Evolutionary conservation across 139 green algal species (phyloP).

Genomic region (Coelastrella sp.): DNA sequence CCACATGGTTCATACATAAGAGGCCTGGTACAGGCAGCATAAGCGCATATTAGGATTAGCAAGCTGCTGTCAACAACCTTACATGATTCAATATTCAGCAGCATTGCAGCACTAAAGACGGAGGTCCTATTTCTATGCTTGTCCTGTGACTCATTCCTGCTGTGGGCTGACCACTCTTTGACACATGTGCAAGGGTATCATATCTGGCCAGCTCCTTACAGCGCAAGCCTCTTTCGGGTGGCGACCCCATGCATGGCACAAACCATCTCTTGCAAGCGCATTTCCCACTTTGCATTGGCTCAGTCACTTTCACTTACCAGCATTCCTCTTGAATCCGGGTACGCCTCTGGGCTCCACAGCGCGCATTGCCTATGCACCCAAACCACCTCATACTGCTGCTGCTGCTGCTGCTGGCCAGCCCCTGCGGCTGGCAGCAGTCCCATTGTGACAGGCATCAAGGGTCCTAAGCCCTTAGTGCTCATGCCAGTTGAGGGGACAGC

Average conservation of each 20-base stretch:
- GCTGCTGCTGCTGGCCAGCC: neutral
- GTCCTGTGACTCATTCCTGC: too few species aligned
- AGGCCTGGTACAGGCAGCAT: too few species aligned
- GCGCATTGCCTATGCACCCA: constrained; percentile 83
- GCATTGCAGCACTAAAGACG: too few species aligned
- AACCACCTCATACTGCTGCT: neutral
- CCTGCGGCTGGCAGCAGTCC: constrained; percentile 8
- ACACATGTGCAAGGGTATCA: too few species aligned
- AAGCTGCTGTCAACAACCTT: too few species aligned
- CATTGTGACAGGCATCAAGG: constrained; percentile 49
- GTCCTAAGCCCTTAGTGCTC: constrained; percentile 47
- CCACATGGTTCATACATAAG: too few species aligned
- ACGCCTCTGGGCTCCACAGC: constrained; percentile 64
- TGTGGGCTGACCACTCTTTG: too few species aligned
- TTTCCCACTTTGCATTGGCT: neutral
- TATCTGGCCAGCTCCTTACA: too few species aligned
- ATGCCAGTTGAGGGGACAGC: neutral
- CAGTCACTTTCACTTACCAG: constrained; percentile 37
- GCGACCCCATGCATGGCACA: neutral
- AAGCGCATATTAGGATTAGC: too few species aligned
- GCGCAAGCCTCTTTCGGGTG: too few species aligned
- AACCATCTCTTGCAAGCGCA: neutral
- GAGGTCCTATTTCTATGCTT: too few species aligned
- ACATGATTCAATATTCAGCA: too few species aligned
- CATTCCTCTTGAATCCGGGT: neutral